Base-by-base conservation (phyloP, 2,329 filamentous ascomycete species). In the Purpureocillium takamizusanense region DNA sequence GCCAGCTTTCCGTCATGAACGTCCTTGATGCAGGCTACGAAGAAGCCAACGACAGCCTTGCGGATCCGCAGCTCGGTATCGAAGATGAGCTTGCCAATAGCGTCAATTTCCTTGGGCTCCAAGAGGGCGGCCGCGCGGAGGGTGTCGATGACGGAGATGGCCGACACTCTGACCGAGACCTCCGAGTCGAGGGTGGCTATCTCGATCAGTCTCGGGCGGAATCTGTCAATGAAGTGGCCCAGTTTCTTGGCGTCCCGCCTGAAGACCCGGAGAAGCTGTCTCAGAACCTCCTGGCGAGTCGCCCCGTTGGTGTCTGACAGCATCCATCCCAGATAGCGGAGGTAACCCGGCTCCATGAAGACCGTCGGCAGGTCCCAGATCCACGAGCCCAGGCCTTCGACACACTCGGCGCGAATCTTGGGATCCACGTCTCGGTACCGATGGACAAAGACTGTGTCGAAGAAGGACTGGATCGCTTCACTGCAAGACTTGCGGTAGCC, bases 291-390 rank as follows among this genome's bases (percentile, higher is more conserved):
- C n/a, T 82, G 74, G 38, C 92, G 78, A 16, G 86, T 89, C 8
- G 78, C 65, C 1, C 81, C 70, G 43, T 81, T 73, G 4, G 80
- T 74, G 56, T 98, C 92, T 4, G 89, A 95, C 23, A 98, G 71
- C 54, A 95, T 81, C 92, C 92, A 98, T 37, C 92, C 92, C 6
- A 98, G 70, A 53, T 98, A 98, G 43, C 92, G 81, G 36, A 98
- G 68, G 61, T 95, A 95, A 49, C 83, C 75, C 2, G 87, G 87
- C 47, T 95, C 86, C 59, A 95, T 86, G 62, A 95, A 98, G 33
- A 86, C 75, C 34, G 87, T 86, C 2, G 89, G 86, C 37, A 95
- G 78, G 10, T 76, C 76, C 56, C 81, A 75, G 49, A 97, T 94
- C 92, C 92, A 98, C 31, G 80, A 75, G 21, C 89, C 88, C 8